Base-by-base conservation (phyloP, 805 yeast species). In the Metschnikowia cerradonensis region DNA sequence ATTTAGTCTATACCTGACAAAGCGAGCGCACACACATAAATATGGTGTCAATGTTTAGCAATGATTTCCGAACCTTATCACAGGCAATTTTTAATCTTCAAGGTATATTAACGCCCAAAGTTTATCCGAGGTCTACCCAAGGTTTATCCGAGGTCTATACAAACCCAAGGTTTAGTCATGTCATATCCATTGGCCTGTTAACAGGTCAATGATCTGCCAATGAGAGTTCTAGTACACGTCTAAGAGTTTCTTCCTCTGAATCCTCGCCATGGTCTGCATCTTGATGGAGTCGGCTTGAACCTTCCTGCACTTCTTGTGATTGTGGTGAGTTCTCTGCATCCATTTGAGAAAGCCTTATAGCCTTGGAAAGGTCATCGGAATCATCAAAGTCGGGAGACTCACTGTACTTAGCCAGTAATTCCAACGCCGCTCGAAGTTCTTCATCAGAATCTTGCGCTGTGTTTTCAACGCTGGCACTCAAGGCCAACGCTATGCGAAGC, bases 401-500 rank as follows among this genome's bases (percentile, higher is more conserved):
- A 23, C 36, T 20, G 23, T 35, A 13, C 36, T 41, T 43, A 19
- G 31, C 38, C 57, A 53, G 59, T 30, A 49, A 42, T 14, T 45
- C 54, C 20, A 56, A 38, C 4, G 53, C 57, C 19, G 34, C 31
- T 11, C 55, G 55, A 8, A 74, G 55, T 8, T 72, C 71, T n/a
- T 60, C 65, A 38, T 71, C 78, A 6, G 47, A 52, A 4, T 51
- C 51, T 6, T 49, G 52, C 4, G 51, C 56, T n/a, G 30, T n/a
- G 8, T 39, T 34, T 26, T 35, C 49, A 36, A 46, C 53, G 32
- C 60, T 57, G 14, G 53, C 60, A 35, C 58, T 60, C 39, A 61
- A 53, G 3, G 64, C 68, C 46, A 66, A 39, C 3, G 70, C 70
- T 13, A 65, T 40, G 4, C 65, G 56, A 10, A 65, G 46, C 46